phyloP scores from a whole-genome alignment of 192 early-diverging fungal genomes.

The Paraglomus brasilianum region DNA sequence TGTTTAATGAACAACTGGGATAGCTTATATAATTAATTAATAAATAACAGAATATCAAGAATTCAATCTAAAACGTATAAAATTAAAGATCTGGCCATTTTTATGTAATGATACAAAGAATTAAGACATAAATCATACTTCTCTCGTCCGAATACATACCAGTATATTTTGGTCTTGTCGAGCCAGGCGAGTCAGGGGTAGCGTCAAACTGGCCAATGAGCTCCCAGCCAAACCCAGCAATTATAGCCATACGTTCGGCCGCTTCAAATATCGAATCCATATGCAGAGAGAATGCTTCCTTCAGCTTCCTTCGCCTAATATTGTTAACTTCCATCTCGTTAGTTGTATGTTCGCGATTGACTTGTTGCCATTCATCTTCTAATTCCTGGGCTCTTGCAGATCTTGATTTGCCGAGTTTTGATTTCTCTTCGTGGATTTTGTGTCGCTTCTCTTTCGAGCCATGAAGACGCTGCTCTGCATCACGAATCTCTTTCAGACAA shows the following conservation, averaged over 20 bases:
- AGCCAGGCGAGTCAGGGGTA: not conserved
- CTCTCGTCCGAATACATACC: too few relatives aligned
- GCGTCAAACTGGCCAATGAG: constrained; percentile 10
- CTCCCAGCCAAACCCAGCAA: constrained; percentile 40
- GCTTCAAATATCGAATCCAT: constrained; percentile 43
- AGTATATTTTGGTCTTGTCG: constrained; percentile 4
- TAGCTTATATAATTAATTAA: too few relatives aligned
- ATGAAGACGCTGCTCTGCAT: constrained; percentile 11
- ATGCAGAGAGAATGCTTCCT: constrained; percentile 37
- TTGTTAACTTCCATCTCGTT: constrained; percentile 42
- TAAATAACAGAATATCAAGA: too few relatives aligned
- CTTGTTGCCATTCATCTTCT: constrained; percentile 33
- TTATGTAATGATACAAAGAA: too few relatives aligned
- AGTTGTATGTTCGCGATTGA: constrained; percentile 32
- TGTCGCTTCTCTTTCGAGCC: constrained; percentile 11
- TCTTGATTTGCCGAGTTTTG: constrained; percentile 19
- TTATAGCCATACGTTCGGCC: constrained; percentile 43
- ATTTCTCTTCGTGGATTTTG: constrained; percentile 26
- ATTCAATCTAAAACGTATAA: too few relatives aligned
- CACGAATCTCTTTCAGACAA: constrained; percentile 30
- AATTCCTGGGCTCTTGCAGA: constrained; percentile 34
- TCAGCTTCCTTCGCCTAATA: constrained; percentile 36
- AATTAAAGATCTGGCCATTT: not conserved
- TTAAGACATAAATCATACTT: too few relatives aligned
- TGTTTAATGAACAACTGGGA: too few relatives aligned